Evolutionary conservation across 2,329 filamentous ascomycete genomes (phyloP).

Genomic region (Fusarium staphyleae): DNA sequence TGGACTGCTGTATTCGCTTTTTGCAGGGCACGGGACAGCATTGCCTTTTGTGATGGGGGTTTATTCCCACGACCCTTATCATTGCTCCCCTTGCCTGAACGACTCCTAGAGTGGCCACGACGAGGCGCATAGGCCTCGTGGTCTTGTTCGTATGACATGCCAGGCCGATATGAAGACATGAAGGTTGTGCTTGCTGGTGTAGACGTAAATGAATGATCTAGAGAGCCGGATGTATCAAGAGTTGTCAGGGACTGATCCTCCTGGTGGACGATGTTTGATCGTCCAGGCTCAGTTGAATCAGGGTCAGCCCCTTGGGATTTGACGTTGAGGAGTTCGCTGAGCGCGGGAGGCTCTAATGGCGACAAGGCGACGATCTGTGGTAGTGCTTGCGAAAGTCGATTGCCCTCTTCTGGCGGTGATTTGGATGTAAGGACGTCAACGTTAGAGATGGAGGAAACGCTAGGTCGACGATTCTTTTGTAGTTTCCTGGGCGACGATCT

Average conservation of each 20-base stretch:
- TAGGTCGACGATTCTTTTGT: constrained; percentile 49
- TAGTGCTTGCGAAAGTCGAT: constrained; percentile 29
- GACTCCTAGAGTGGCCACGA: constrained; percentile 44
- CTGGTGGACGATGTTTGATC: constrained; percentile 35
- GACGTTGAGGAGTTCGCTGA: constrained; percentile 33
- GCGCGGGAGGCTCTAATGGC: constrained; percentile 33
- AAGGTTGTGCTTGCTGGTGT: constrained; percentile 24
- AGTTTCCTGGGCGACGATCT: constrained; percentile 47
- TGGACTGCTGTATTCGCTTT: constrained; percentile 96
- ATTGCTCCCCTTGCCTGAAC: constrained; percentile 45
- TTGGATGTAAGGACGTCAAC: constrained; percentile 14
- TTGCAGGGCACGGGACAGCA: constrained; percentile 93
- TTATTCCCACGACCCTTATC: constrained; percentile 47
- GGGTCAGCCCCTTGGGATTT: constrained; percentile 40
- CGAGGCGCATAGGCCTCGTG: constrained; percentile 40
- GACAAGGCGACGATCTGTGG: constrained; percentile 39
- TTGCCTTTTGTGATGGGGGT: constrained; percentile 83
- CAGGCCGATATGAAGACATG: constrained; percentile 15
- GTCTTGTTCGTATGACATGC: constrained; percentile 45
- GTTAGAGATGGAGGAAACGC: constrained; percentile 30
- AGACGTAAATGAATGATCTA: constrained; percentile 27
- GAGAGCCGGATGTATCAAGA: constrained; percentile 19
- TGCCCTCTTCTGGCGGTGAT: constrained; percentile 20
- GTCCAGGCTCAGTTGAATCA: constrained; percentile 37
- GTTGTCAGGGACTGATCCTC: constrained; percentile 42